Evolutionary conservation across 139 green algal genomes (phyloP).

Genomic region (Chlamydomonas sp.): DNA sequence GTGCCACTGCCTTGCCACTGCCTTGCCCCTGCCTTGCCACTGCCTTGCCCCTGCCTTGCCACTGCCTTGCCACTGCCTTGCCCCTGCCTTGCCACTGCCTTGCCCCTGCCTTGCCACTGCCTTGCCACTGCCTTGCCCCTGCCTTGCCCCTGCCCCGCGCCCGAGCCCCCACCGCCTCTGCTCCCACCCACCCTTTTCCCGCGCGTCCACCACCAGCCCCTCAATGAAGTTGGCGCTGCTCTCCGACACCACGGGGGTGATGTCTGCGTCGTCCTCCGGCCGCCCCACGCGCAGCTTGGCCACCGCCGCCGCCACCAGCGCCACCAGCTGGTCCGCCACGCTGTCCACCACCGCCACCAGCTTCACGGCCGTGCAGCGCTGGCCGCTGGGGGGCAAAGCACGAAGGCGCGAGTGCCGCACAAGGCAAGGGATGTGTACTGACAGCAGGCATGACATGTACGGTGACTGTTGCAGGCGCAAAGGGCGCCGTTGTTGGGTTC

Average conservation of each 20-base stretch:
- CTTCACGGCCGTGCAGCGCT: constrained; percentile 96
- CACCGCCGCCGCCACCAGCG: constrained; percentile 68
- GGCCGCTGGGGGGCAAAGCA: constrained; percentile 55
- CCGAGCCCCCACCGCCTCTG: background rate
- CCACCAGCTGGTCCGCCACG: constrained; percentile 86
- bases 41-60: too few relatives aligned
- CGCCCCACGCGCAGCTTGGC: constrained; percentile 84
- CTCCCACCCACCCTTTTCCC: constrained; percentile 59
- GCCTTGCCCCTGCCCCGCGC: background rate
- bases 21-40: too few relatives aligned
- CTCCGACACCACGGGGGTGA: constrained; percentile 84
- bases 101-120: too few relatives aligned
- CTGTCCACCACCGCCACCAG: constrained; percentile 79
- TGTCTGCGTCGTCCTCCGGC: constrained; percentile 90
- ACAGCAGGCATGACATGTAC: too few relatives aligned
- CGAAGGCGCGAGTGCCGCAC: too few relatives aligned
- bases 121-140: too few relatives aligned
- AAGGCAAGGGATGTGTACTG: too few relatives aligned
- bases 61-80: too few relatives aligned
- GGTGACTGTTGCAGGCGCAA: too few relatives aligned
- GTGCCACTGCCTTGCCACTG: too few relatives aligned
- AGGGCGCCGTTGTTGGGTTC: too few relatives aligned
- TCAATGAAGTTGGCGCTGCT: constrained; percentile 95
- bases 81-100: too few relatives aligned
- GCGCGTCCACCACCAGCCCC: constrained; percentile 74